These are phyloP conservation scores for Soucietia sequanensis DNA, from an alignment of 805 yeast genomes.

Conservation along the genomic window DNA sequence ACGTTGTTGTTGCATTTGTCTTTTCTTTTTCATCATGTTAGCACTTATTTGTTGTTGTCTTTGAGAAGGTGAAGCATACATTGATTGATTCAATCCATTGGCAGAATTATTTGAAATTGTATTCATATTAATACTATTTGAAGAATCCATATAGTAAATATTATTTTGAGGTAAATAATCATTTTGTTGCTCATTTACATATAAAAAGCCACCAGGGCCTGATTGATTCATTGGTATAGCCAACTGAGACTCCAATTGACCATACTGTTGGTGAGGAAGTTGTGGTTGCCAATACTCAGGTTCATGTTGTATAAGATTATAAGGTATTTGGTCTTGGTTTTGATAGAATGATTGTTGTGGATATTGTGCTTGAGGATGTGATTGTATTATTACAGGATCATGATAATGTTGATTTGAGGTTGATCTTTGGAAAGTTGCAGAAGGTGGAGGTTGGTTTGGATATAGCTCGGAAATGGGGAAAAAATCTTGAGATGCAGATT, in stretches of 20 bases:
- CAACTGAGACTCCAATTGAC: not conserved
- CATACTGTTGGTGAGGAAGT: not conserved
- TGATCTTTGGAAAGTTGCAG: not conserved
- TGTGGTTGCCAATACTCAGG: slow-evolving; percentile 18
- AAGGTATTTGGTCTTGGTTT: not conserved
- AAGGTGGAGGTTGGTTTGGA: not conserved
- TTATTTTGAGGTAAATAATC: slow-evolving; percentile 3
- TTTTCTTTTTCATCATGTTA: slow-evolving; percentile 32
- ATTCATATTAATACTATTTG: slow-evolving; percentile 8
- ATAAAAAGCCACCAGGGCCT: not conserved
- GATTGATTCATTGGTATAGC: not conserved
- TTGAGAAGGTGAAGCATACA: slow-evolving; percentile 13
- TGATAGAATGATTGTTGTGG: too few species aligned
- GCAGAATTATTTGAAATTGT: slow-evolving; percentile 6
- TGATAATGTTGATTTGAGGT: too few species aligned
- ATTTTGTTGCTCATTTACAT: not conserved
- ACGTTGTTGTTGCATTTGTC: slow-evolving; percentile 21
- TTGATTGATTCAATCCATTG: too few species aligned
- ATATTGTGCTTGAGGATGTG: too few species aligned
- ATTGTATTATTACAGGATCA: too few species aligned
- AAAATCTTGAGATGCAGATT: slow-evolving; percentile 6
- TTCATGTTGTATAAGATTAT: slow-evolving; percentile 12
- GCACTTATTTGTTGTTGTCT: slow-evolving; percentile 34
- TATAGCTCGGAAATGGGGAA: not conserved
- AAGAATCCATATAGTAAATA: slow-evolving; percentile 1